Conservation (phyloP, 2,329 filamentous ascomycete genomes). For the Phaeoacremonium minimum region DNA sequence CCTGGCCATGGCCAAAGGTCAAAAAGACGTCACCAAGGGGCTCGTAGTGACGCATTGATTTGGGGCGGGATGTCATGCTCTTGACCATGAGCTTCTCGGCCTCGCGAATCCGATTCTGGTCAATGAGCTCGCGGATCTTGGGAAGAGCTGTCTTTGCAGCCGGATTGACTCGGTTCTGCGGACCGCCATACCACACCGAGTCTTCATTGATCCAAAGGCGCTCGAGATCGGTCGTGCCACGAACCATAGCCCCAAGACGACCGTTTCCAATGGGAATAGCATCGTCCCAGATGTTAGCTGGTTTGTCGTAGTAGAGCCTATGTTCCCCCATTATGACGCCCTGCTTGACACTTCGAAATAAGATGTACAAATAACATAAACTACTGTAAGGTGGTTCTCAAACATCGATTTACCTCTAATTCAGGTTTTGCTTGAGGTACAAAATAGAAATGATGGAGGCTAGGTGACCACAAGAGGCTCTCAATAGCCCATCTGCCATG, state of each 20-base stretch:
- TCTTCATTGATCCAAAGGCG: constrained; percentile 42
- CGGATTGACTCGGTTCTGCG: constrained; percentile 34
- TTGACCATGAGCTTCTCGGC: constrained; percentile 33
- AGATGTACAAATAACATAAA: no score
- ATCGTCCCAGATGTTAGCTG: constrained; percentile 24
- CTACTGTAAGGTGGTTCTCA: no score
- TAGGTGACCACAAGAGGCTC: no score
- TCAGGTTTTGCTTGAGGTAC: no score
- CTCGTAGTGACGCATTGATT: constrained; percentile 42
- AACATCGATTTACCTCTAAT: no score
- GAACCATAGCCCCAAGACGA: constrained; percentile 35
- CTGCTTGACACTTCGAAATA: no score
- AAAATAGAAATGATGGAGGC: no score
- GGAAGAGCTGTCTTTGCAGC: constrained; percentile 29
- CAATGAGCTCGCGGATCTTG: constrained; percentile 32
- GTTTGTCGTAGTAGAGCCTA: constrained; percentile 21
- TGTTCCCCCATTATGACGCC: no score
- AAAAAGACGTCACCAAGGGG: constrained; percentile 30
- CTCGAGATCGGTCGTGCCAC: constrained; percentile 36
- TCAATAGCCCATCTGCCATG: no score
- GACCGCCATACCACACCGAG: constrained; percentile 40
- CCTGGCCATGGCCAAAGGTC: constrained; percentile 28
- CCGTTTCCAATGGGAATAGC: constrained; percentile 45
- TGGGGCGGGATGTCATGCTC: constrained; percentile 39
- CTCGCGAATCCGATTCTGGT: constrained; percentile 28